These are phyloP conservation scores for Beauveria caledonica DNA, from an alignment of 2,329 filamentous ascomycete species.

Conservation along the genomic window DNA sequence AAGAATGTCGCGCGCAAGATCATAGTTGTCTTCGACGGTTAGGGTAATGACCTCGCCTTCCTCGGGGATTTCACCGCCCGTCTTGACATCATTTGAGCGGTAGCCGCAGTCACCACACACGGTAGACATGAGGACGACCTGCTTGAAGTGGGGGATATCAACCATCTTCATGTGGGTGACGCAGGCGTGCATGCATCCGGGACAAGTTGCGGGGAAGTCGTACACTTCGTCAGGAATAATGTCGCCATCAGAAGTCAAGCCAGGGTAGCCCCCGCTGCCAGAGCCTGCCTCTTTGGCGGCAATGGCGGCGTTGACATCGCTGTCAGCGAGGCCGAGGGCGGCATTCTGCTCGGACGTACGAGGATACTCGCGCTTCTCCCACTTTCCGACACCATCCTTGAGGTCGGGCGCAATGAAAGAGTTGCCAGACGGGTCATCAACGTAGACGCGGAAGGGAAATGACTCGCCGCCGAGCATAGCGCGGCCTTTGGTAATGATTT, in stretches of 20 bases:
- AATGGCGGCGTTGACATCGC: conserved; percentile 44
- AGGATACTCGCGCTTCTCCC: conserved; percentile 75
- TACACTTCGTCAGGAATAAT: conserved; percentile 91
- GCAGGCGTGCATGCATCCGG: conserved; percentile 79
- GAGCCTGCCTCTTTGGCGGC: conserved; percentile 1
- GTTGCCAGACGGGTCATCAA: conserved; percentile 92
- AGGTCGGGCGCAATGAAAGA: conserved; percentile 90
- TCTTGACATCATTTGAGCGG: conserved; percentile 95
- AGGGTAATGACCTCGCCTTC: conserved; percentile 79
- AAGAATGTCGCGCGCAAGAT: conserved; percentile 86
- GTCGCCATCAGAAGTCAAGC: conserved; percentile 53
- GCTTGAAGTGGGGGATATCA: conserved; percentile 95
- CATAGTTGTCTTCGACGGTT: conserved; percentile 56
- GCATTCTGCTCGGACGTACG: conserved; percentile 83
- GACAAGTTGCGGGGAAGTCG: conserved; percentile 83
- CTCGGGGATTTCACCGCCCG: conserved; percentile 82
- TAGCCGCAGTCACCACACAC: conserved; percentile 89
- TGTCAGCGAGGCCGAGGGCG: conserved; percentile 66
- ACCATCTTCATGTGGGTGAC: conserved; percentile 98
- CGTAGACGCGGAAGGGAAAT: conserved; percentile 79
- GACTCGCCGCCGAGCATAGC: conserved; percentile 69
- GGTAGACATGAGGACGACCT: conserved; percentile 92
- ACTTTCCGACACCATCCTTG: conserved; percentile 74
- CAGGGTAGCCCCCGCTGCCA: conserved; percentile 40
- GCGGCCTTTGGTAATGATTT: conserved; percentile 63